Conservation (phyloP, 179 eudicot species). For the Beta corolliflora region DNA sequence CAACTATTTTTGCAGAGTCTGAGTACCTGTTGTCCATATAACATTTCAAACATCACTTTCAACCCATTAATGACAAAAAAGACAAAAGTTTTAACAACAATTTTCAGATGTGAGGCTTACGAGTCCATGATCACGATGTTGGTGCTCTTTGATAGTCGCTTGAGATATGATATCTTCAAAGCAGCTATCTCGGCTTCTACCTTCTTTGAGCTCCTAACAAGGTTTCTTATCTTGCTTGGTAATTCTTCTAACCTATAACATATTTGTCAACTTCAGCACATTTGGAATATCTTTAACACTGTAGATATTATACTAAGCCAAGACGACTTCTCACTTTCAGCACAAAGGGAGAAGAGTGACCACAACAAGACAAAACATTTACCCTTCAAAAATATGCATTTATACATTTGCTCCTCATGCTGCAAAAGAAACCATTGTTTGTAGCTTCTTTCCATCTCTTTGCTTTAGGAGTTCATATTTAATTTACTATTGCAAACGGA, state of each 20-base stretch:
- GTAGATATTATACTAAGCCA: too few relatives aligned
- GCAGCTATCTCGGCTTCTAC: constrained; percentile 90
- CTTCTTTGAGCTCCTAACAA: constrained; percentile 64
- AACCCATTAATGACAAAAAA: not conserved
- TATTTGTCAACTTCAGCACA: not conserved
- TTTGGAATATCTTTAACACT: too few relatives aligned
- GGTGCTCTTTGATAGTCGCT: constrained; percentile 72
- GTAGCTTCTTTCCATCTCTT: not conserved
- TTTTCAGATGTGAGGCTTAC: constrained; percentile 45
- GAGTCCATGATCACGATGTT: constrained; percentile 90
- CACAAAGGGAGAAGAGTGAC: not conserved
- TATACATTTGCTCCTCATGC: not conserved
- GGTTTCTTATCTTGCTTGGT: constrained; percentile 67
- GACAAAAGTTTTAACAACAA: not conserved
- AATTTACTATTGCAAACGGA: not conserved
- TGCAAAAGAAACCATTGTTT: not conserved
- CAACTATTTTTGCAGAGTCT: constrained; percentile 80
- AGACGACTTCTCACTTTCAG: too few relatives aligned
- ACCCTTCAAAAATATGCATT: not conserved
- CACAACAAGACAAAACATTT: not conserved
- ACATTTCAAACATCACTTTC: not conserved
- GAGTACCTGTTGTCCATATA: constrained; percentile 54
- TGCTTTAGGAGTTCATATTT: not conserved
- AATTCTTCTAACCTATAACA: constrained; percentile 77
- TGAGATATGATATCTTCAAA: constrained; percentile 81